Percentiles rank a stretch among this genome's conserved stretches.
These are phyloP conservation scores for Fusarium nygamai DNA, from an alignment of 2,329 filamentous ascomycete species.

Conservation along the genomic window DNA sequence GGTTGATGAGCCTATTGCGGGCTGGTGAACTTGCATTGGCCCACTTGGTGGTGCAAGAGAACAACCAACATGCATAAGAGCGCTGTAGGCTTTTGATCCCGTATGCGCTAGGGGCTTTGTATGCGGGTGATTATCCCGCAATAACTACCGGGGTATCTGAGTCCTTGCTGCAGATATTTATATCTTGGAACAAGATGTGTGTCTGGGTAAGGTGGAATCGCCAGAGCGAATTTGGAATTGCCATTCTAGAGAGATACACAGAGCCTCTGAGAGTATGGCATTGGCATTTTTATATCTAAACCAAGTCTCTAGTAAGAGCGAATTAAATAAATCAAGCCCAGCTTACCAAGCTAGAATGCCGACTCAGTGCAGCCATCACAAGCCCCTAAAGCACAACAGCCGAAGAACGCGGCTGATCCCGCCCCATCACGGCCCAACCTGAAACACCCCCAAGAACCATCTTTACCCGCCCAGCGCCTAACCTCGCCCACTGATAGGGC, in stretches of 20 bases:
- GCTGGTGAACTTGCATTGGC: background rate
- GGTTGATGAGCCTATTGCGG: background rate
- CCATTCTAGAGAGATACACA: no score
- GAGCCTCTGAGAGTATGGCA: no score
- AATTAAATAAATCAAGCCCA: background rate
- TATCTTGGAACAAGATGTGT: background rate
- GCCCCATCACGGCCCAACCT: background rate
- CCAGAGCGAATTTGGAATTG: background rate
- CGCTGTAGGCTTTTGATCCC: background rate
- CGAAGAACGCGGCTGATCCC: background rate
- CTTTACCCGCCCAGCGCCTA: background rate
- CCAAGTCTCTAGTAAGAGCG: fast-evolving
- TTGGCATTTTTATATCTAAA: fast-evolving
- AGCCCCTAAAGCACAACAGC: background rate
- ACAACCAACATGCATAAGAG: conserved; percentile 10
- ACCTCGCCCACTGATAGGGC: background rate
- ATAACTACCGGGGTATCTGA: background rate
- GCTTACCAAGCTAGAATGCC: background rate
- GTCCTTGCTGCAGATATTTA: background rate
- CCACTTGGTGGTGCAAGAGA: background rate
- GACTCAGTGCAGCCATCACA: background rate
- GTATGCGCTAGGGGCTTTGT: background rate
- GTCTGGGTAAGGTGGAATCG: background rate
- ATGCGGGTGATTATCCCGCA: background rate
- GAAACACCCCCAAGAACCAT: background rate